These are phyloP conservation scores for Cyclotella choctawhatcheeana DNA, from an alignment of 108 stramenopile species.

Conservation along the genomic window DNA sequence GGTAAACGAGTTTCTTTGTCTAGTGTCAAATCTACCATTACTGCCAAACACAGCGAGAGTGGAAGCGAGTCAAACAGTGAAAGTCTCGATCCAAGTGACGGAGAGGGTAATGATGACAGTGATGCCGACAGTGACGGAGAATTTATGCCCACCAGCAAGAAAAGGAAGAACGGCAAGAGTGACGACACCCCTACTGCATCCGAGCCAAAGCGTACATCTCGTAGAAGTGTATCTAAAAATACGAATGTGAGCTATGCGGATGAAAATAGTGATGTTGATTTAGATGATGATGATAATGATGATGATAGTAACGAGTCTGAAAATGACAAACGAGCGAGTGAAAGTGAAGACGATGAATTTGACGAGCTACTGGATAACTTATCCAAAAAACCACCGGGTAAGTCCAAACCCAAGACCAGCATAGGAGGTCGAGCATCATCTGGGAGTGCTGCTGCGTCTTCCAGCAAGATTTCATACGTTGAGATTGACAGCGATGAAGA, in stretches of 20 bases:
- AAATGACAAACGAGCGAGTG: constrained; percentile 5
- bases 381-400: background rate
- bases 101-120: constrained; percentile 17
- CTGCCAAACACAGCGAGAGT: constrained; percentile 15
- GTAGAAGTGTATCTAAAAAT: constrained; percentile 32
- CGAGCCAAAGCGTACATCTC: constrained; percentile 31
- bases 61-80: constrained; percentile 18
- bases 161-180: constrained; percentile 10
- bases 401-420: constrained; percentile 14
- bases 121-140: constrained; percentile 45
- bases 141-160: constrained; percentile 52
- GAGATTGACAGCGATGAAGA: constrained; percentile 39
- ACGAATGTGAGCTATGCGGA: constrained; percentile 48
- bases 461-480: background rate
- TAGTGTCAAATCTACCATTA: background rate
- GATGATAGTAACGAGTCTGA: constrained; percentile 3
- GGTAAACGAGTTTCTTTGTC: background rate
- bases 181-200: constrained; percentile 28
- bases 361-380: constrained; percentile 3
- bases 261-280: constrained; percentile 40
- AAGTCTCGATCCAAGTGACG: constrained; percentile 18
- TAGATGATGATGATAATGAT: constrained; percentile 16
- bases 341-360: constrained; percentile 12
- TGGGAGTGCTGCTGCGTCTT: background rate
- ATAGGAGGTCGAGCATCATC: background rate